A percentile compares a stretch with the other conserved stretches of the same genome.
These are phyloP conservation scores for Chondrostereum purpureum DNA, from an alignment of 1,284 basidiomycete genomes.

Conservation along the genomic window DNA sequence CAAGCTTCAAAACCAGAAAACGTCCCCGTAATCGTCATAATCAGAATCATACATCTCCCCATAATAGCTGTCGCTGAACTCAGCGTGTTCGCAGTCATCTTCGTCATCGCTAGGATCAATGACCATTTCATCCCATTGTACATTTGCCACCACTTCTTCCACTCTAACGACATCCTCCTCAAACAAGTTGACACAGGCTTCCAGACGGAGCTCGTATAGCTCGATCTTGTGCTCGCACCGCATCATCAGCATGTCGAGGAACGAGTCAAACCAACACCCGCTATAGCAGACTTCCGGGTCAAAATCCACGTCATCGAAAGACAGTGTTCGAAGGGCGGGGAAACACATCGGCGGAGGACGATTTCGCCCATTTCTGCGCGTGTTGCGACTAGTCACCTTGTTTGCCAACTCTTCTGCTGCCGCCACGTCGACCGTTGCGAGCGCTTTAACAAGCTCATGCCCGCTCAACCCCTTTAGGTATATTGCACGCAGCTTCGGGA, in stretches of 20 bases:
- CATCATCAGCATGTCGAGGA: not conserved
- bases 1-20: not conserved
- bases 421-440: not conserved
- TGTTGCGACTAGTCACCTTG: not conserved
- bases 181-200: not conserved
- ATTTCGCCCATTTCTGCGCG: not conserved
- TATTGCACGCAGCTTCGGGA: slow-evolving; percentile 7
- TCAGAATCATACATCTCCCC: not conserved
- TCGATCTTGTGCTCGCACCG: not conserved
- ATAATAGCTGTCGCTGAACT: not conserved
- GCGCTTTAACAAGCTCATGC: slow-evolving; percentile 8
- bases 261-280: not conserved
- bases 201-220: not conserved
- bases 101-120: not conserved
- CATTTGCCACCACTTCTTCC: not conserved
- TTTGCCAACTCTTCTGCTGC: not conserved
- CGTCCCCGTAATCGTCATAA: not conserved
- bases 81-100: not conserved
- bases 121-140: not conserved
- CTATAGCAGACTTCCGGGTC: not conserved
- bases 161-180: not conserved
- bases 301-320: slow-evolving; percentile 8
- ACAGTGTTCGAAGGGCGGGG: slow-evolving; percentile 9
- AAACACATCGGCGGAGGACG: not conserved
- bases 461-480: slow-evolving; percentile 4